A percentile compares a stretch with the other conserved stretches of the same genome.
Evolutionary conservation across 2,329 filamentous ascomycete species (phyloP).

Genomic region (Aspergillus vadensis): DNA sequence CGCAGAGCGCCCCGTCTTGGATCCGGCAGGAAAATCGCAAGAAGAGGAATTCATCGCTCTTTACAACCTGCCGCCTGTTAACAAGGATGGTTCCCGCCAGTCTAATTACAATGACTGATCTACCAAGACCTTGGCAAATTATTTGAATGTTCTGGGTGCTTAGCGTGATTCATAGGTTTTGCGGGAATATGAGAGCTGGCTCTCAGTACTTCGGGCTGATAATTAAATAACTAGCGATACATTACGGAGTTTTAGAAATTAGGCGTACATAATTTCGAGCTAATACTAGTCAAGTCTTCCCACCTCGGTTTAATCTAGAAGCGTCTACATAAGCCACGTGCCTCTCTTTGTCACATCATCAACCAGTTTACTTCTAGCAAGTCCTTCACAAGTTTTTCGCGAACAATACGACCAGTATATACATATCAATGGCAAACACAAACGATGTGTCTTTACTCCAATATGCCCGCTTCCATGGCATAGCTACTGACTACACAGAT

Average conservation of each 20-base stretch:
- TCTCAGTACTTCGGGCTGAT: neutral
- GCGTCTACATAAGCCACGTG: neutral
- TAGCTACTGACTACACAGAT: conserved; percentile 42
- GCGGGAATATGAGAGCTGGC: neutral
- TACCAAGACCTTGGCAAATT: too few relatives aligned
- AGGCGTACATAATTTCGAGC: neutral
- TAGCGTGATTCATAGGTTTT: neutral
- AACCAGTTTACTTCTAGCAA: neutral
- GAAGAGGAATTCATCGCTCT: conserved; percentile 55
- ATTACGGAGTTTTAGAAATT: neutral
- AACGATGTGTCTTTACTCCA: conserved; percentile 45
- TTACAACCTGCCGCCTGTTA: conserved; percentile 53
- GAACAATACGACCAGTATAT: too few relatives aligned
- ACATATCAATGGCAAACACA: conserved; percentile 12
- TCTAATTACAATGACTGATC: conserved; percentile 60
- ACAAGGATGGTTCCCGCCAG: conserved; percentile 58
- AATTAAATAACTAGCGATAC: neutral
- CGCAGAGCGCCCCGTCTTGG: conserved; percentile 51
- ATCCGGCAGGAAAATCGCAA: conserved; percentile 52
- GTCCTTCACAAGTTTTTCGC: neutral
- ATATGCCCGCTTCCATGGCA: conserved; percentile 51
- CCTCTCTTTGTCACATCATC: neutral
- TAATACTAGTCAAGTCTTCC: neutral
- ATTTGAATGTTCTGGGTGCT: neutral
- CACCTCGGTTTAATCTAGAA: neutral